Evolutionary conservation across 1,284 basidiomycete species (phyloP).

Genomic region (Tilletia caries): DNA sequence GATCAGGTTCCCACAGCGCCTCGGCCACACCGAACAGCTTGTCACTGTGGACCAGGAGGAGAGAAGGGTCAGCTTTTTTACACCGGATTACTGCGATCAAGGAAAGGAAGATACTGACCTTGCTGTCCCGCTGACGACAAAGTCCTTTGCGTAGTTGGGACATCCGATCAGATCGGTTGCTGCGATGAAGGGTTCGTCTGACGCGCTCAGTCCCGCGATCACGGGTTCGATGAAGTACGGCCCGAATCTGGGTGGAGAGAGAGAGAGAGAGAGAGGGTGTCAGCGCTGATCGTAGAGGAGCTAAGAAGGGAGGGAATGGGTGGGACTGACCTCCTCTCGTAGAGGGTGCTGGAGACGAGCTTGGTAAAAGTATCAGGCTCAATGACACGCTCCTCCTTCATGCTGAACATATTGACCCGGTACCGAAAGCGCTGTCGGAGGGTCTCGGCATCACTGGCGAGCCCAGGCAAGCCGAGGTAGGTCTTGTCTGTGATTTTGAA

Average conservation of each 20-base stretch:
- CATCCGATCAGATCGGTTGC: conserved; percentile 96
- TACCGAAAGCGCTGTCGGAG: conserved; percentile 69
- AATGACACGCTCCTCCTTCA: conserved; percentile 98
- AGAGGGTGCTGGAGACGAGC: conserved; percentile 92
- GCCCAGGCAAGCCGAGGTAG: conserved; percentile 85
- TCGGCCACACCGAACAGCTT: conserved; percentile 98
- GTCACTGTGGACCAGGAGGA: conserved; percentile 55
- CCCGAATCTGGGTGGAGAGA: conserved; percentile 62
- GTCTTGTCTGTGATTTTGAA: conserved; percentile 91
- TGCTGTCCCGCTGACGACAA: conserved; percentile 92
- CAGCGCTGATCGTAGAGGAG: background rate
- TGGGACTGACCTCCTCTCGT: conserved; percentile 73
- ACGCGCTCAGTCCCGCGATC: conserved; percentile 78
- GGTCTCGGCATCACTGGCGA: conserved; percentile 89
- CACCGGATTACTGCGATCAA: background rate
- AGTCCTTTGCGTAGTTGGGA: conserved; percentile 90
- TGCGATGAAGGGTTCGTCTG: conserved; percentile 88
- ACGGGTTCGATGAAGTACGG: conserved; percentile 98
- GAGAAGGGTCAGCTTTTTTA: no score
- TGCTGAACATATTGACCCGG: conserved; percentile 97
- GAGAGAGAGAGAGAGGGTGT: background rate
- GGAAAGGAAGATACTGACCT: conserved; percentile 38
- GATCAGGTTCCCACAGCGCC: conserved; percentile 94
- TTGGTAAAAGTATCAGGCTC: conserved; percentile 94
- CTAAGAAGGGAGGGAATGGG: background rate